These are phyloP conservation scores for Eimeria acervulina DNA, from an alignment of 169 alveolate genomes.

Conservation along the genomic window DNA sequence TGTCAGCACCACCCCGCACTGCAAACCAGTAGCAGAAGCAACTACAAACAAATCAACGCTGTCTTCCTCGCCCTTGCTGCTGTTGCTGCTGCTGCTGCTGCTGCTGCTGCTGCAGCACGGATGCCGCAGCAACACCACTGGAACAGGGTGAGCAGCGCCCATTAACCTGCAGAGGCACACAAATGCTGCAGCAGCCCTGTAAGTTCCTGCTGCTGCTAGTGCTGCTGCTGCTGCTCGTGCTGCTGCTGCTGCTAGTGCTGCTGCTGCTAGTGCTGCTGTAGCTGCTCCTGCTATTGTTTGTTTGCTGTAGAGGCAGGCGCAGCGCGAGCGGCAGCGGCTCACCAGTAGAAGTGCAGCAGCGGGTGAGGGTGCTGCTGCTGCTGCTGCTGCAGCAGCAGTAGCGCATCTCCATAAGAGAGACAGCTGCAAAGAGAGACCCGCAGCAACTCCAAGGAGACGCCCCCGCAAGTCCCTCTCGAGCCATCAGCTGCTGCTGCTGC, in stretches of 20 bases:
- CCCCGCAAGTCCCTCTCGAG: neutral
- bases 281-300: neutral
- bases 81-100: constrained; percentile 50
- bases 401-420: constrained; percentile 7
- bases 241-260: constrained; percentile 40
- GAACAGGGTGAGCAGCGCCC: constrained; percentile 27
- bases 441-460: constrained; percentile 10
- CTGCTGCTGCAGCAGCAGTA: constrained; percentile 68
- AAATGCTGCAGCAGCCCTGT: constrained; percentile 13
- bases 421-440: constrained; percentile 19
- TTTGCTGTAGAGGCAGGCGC: neutral
- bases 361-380: constrained; percentile 66
- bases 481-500: neutral
- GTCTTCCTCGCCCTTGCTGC: constrained; percentile 15
- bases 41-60: neutral
- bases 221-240: constrained; percentile 3
- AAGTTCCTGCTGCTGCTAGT: neutral
- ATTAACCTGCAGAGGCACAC: constrained; percentile 29
- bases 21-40: constrained; percentile 49
- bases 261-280: neutral
- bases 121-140: constrained; percentile 50
- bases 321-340: constrained; percentile 19
- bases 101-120: constrained; percentile 49
- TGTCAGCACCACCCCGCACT: constrained; percentile 15
- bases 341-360: constrained; percentile 53